Evolutionary conservation across 2,329 filamentous ascomycete species (phyloP).

Genomic region (Mariannaea elegans): DNA sequence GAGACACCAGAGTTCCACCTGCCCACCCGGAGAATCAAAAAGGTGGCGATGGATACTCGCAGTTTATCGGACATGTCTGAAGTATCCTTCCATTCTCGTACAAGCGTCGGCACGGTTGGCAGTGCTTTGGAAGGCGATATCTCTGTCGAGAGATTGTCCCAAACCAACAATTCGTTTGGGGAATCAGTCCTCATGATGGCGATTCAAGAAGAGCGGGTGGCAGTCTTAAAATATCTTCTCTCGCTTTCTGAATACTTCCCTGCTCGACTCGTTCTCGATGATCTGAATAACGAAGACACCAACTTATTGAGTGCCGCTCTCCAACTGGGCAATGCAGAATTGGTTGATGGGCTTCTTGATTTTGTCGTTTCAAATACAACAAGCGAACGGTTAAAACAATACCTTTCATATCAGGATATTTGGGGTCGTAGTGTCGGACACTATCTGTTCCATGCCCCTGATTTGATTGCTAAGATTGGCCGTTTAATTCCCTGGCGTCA

Average conservation of each 20-base stretch:
- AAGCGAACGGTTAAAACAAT: slow-evolving; percentile 66
- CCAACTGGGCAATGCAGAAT: slow-evolving; percentile 78
- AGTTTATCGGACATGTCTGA: slow-evolving; percentile 89
- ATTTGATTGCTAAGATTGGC: slow-evolving; percentile 80
- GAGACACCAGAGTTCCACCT: slow-evolving; percentile 46
- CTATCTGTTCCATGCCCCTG: slow-evolving; percentile 92
- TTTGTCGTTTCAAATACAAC: slow-evolving; percentile 70
- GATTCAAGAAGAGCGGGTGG: slow-evolving; percentile 74
- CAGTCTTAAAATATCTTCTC: slow-evolving; percentile 81
- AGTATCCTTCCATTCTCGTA: slow-evolving; percentile 82
- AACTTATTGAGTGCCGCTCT: slow-evolving; percentile 90
- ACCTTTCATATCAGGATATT: slow-evolving; percentile 80
- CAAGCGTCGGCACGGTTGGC: slow-evolving; percentile 78
- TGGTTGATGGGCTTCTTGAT: slow-evolving; percentile 79
- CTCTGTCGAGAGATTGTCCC: slow-evolving; percentile 80
- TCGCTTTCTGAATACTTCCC: slow-evolving; percentile 81
- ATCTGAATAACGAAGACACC: slow-evolving; percentile 89
- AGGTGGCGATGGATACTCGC: slow-evolving; percentile 87
- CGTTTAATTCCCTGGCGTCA: slow-evolving; percentile 85
- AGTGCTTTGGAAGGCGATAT: slow-evolving; percentile 85
- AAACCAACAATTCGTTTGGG: slow-evolving; percentile 75
- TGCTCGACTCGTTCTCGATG: slow-evolving; percentile 74
- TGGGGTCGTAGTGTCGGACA: slow-evolving; percentile 93
- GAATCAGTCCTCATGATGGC: slow-evolving; percentile 93
- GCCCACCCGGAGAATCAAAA: slow-evolving; percentile 69